Conservation (phyloP, 2,329 filamentous ascomycete genomes). For the Thielaviopsis populi region DNA sequence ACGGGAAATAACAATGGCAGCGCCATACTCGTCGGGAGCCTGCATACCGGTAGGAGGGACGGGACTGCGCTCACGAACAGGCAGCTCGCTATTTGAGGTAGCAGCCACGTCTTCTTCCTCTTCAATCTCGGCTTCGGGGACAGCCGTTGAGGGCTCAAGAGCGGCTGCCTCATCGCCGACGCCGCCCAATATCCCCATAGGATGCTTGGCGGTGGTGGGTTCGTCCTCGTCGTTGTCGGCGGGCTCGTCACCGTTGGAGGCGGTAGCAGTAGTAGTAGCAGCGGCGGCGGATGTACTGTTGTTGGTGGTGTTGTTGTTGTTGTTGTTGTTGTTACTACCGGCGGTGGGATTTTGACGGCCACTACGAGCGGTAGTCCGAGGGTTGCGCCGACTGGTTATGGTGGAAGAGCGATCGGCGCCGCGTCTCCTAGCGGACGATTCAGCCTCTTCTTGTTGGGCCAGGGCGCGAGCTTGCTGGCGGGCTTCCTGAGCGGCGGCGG, state of each 20-base stretch:
- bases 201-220: constrained; percentile 16
- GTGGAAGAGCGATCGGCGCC: constrained; percentile 8
- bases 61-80: constrained; percentile 27
- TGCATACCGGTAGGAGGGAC: constrained; percentile 27
- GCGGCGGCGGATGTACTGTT: too few species aligned
- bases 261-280: constrained; percentile 16
- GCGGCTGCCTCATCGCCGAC: constrained; percentile 14
- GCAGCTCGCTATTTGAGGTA: constrained; percentile 19
- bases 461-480: constrained; percentile 9
- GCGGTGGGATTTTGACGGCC: constrained; percentile 18
- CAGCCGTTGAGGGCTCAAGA: constrained; percentile 14
- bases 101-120: constrained; percentile 11
- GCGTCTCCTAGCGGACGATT: constrained; percentile 15
- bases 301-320: neutral
- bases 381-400: constrained; percentile 30
- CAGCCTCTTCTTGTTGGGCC: constrained; percentile 10
- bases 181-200: constrained; percentile 24
- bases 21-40: constrained; percentile 38
- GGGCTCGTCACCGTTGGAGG: constrained; percentile 11
- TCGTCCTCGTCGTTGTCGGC: constrained; percentile 18
- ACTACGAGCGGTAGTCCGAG: constrained; percentile 23
- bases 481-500: constrained; percentile 16
- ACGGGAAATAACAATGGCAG: constrained; percentile 32
- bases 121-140: constrained; percentile 13
- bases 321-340: constrained; percentile 20